phyloP scores from a whole-genome alignment of 2,329 filamentous ascomycete species.

The Fusarium camptoceras region DNA sequence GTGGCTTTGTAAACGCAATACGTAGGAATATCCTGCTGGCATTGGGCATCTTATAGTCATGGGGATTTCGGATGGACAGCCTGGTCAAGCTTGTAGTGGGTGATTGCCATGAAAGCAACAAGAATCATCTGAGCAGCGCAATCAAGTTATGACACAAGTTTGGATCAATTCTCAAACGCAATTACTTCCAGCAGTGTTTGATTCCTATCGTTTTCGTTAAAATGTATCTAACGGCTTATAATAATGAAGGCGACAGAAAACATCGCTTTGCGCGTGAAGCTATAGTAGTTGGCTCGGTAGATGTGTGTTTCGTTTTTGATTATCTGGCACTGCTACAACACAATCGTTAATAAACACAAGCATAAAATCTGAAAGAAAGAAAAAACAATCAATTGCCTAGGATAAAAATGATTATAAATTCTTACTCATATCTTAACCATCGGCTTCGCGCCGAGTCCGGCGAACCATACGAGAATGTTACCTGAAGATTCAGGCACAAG shows the following conservation, averaged over 20 bases:
- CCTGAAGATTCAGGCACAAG: constrained; percentile 25
- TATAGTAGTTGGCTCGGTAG: background rate
- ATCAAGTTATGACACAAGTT: background rate
- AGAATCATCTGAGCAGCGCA: background rate
- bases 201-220: no score
- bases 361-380: background rate
- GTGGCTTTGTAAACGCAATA: background rate
- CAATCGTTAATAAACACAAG: no score
- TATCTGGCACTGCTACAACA: background rate
- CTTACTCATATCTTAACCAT: background rate
- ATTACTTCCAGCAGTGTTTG: background rate
- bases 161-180: background rate
- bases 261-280: background rate
- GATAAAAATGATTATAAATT: background rate
- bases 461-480: constrained; percentile 3
- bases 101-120: background rate
- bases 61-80: background rate
- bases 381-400: background rate
- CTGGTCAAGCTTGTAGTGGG: constrained; percentile 7
- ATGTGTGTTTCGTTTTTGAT: no score
- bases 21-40: background rate
- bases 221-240: no score
- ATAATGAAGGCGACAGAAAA: background rate
- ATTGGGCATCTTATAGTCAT: constrained; percentile 16
- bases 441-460: background rate